Conservation (phyloP, 129 eudicot genomes). For the Scalesia atractyloides region DNA sequence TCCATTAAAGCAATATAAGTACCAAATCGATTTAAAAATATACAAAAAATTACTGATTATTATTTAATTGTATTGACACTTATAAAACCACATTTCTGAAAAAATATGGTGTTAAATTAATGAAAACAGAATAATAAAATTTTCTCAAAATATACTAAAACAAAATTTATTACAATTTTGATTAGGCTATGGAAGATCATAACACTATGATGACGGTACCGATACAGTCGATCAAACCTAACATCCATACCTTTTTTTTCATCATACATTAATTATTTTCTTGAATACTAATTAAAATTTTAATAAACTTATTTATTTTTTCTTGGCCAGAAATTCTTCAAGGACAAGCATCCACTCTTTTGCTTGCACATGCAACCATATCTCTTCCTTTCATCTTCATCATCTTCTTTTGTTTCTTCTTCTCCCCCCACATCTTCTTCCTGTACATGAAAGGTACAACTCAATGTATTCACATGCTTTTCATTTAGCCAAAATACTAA, state of each 20-base stretch:
- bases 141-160: constrained; percentile 1
- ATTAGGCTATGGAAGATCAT: constrained; percentile 1
- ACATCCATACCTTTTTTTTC: constrained; percentile 23
- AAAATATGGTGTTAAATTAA: background rate
- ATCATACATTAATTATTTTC: constrained; percentile 22
- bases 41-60: too few relatives aligned
- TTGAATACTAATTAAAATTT: constrained; percentile 27
- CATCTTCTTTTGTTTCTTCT: constrained; percentile 43
- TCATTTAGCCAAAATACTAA: constrained; percentile 7
- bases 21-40: background rate
- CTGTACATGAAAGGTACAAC: constrained; percentile 42
- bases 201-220: background rate
- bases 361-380: constrained; percentile 47
- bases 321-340: constrained; percentile 55
- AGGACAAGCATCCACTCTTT: constrained; percentile 50
- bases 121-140: background rate
- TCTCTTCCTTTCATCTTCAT: constrained; percentile 44
- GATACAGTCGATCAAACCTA: constrained; percentile 25
- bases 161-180: constrained; percentile 14
- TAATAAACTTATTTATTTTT: constrained; percentile 29
- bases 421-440: constrained; percentile 32
- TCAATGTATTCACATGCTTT: constrained; percentile 51
- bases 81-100: background rate
- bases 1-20: background rate
- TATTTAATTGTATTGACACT: background rate